Evolutionary conservation across 148 eudicot species (phyloP).

Genomic region (Spergularia marina): DNA sequence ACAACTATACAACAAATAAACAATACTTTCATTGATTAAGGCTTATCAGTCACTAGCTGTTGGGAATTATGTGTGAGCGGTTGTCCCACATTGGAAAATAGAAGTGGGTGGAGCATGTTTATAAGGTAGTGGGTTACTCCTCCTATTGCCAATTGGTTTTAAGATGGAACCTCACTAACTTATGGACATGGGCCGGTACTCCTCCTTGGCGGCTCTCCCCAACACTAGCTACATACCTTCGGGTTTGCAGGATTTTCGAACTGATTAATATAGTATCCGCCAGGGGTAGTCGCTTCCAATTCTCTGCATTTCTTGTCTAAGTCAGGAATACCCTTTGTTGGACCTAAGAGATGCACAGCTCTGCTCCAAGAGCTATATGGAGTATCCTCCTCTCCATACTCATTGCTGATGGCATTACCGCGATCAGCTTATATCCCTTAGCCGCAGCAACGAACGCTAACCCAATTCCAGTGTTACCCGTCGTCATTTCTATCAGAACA

Average conservation of each 20-base stretch:
- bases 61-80: too few species aligned
- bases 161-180: too few species aligned
- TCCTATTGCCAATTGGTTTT: too few species aligned
- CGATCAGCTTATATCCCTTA: conserved; percentile 73
- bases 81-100: too few species aligned
- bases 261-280: conserved; percentile 52
- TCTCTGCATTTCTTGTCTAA: conserved; percentile 44
- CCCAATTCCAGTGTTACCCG: conserved; percentile 93
- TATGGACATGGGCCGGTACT: too few species aligned
- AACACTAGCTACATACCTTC: conserved; percentile 56
- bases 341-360: conserved; percentile 56
- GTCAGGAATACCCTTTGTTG: conserved; percentile 49
- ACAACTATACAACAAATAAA: neutral
- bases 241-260: conserved; percentile 83
- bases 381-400: conserved; percentile 75
- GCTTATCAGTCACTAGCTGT: too few species aligned
- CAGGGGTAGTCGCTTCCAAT: conserved; percentile 60
- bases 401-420: conserved; percentile 55
- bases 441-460: conserved; percentile 81
- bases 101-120: too few species aligned
- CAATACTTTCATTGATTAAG: neutral
- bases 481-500: conserved; percentile 68
- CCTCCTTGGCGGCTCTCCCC: too few species aligned
- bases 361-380: conserved; percentile 73
- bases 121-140: too few species aligned